Conservation (phyloP, 345 rosid species). For the Populus pruinosa region DNA sequence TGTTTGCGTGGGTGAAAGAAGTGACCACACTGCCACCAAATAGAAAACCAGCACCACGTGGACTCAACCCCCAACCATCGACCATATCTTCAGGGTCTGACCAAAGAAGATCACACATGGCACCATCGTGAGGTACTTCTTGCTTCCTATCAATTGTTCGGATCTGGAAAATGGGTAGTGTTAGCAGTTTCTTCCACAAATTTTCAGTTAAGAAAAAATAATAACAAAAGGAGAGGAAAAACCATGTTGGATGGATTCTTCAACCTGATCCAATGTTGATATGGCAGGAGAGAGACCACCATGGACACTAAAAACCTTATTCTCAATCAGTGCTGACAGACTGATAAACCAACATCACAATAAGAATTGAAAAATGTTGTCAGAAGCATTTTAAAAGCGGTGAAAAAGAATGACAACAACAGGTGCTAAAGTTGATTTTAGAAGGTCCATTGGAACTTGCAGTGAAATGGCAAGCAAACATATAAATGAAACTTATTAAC, state of each 20-base stretch:
- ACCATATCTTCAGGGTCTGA: constrained; percentile 98
- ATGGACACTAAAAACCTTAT: constrained; percentile 87
- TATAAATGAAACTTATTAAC: neutral
- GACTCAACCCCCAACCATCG: constrained; percentile 98
- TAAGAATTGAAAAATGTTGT: neutral
- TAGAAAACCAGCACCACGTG: constrained; percentile 93
- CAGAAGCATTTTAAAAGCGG: neutral
- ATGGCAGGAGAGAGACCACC: constrained; percentile 98
- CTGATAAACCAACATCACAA: constrained; percentile 35
- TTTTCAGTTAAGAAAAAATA: neutral
- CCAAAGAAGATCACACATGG: constrained; percentile 99
- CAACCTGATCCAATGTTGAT: constrained; percentile 88
- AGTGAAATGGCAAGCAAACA: neutral
- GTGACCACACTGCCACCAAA: constrained; percentile 89
- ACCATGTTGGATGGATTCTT: constrained; percentile 20
- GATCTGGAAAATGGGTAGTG: constrained; percentile 46
- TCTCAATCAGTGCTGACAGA: constrained; percentile 91
- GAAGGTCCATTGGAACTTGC: neutral
- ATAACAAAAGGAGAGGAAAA: neutral
- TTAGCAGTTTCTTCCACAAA: constrained; percentile 12
- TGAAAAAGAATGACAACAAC: neutral
- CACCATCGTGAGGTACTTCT: constrained; percentile 99
- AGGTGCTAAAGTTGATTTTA: neutral
- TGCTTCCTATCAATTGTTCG: constrained; percentile 92
- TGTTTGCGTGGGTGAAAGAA: constrained; percentile 82